Evolutionary conservation across 345 rosid genomes (phyloP).

Genomic region (Punica granatum): DNA sequence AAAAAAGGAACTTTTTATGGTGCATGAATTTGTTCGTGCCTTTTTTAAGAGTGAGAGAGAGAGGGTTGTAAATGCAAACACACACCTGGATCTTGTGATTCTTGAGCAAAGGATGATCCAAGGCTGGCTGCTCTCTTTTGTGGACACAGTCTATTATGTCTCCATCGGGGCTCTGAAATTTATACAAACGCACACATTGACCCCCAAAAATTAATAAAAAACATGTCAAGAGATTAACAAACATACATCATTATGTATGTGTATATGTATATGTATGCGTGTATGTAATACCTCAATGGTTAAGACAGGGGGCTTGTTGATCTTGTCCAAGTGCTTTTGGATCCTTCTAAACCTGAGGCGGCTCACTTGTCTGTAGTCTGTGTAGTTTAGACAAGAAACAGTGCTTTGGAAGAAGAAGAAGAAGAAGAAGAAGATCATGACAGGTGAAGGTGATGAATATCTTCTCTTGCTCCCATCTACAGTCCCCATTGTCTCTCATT

Average conservation of each 20-base stretch:
- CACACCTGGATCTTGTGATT: conserved; percentile 94
- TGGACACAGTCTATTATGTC: conserved; percentile 87
- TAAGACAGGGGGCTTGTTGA: conserved; percentile 76
- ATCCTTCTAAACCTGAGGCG: conserved; percentile 73
- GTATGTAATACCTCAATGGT: conserved; percentile 55
- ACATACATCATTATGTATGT: background rate
- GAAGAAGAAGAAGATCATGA: background rate
- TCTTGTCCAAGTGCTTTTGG: conserved; percentile 61
- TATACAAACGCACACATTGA: too few species aligned
- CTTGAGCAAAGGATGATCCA: conserved; percentile 88
- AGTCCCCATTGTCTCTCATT: conserved; percentile 31
- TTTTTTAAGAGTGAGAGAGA: background rate
- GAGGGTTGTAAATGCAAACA: background rate
- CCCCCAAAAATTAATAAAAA: too few species aligned
- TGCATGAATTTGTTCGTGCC: too few species aligned
- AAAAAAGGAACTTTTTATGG: too few species aligned
- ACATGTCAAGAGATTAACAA: background rate
- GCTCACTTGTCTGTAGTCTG: conserved; percentile 53
- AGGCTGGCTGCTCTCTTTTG: conserved; percentile 79
- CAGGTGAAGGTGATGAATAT: background rate
- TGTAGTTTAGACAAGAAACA: conserved; percentile 40
- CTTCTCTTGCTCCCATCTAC: conserved; percentile 14
- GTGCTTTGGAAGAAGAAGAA: conserved; percentile 11
- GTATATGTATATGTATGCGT: background rate
- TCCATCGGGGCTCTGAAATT: conserved; percentile 34